Evolutionary conservation across 495 filamentous ascomycete genomes (phyloP).

Genomic region (Talaromyces liani): DNA sequence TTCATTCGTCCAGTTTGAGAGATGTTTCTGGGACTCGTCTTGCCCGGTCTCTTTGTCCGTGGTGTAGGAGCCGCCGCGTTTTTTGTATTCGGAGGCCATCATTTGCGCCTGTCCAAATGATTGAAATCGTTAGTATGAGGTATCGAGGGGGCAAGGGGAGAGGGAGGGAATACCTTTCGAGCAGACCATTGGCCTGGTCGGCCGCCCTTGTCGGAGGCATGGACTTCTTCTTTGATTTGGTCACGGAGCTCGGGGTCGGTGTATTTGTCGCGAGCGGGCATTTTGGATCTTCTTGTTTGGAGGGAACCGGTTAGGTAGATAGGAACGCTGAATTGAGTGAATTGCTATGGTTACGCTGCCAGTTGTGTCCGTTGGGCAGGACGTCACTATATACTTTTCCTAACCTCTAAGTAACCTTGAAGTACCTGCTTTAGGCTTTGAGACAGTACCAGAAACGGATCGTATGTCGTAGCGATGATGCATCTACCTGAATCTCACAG

Average conservation of each 20-base stretch:
- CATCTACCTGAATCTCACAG: no score
- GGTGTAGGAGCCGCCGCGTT: constrained; percentile 41
- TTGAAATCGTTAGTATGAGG: not conserved
- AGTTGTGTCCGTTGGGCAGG: not conserved
- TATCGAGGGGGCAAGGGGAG: not conserved
- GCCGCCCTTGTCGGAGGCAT: constrained; percentile 39
- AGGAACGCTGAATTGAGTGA: not conserved
- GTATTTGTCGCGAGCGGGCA: constrained; percentile 42
- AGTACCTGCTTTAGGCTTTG: not conserved
- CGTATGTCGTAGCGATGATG: not conserved
- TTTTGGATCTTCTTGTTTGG: constrained; percentile 12
- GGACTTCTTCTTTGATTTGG: constrained; percentile 39
- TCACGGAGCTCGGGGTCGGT: constrained; percentile 40
- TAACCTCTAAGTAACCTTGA: no score
- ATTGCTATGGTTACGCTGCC: no score
- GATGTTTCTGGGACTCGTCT: constrained; percentile 31
- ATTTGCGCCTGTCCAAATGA: constrained; percentile 31
- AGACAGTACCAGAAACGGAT: not conserved
- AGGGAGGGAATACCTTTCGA: constrained; percentile 26
- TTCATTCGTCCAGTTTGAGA: constrained; percentile 38
- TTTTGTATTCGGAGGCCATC: constrained; percentile 45
- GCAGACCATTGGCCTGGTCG: constrained; percentile 44
- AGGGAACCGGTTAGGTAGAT: not conserved
- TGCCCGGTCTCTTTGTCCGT: constrained; percentile 34
- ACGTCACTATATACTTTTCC: not conserved